Base-by-base conservation (phyloP, 805 yeast species). In the Saturnispora besseyi region DNA sequence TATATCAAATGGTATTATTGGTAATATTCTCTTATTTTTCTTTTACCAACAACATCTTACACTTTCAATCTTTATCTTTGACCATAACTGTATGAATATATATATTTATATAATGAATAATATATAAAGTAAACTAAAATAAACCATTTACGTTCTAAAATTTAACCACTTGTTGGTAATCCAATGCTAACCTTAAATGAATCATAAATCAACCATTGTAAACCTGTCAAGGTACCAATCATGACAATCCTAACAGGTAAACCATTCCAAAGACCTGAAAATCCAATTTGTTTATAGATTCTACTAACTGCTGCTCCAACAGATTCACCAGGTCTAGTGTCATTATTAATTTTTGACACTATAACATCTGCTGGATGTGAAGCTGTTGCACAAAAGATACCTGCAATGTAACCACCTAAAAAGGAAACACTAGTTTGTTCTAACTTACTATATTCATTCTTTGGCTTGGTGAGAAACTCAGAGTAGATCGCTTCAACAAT, bases 281-380 rank as follows among this genome's bases (percentile, higher is more conserved):
- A 91, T 1, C 98, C 98, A 62, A 91, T 90, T 61, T 79, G 76
- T 50, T 71, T 66, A 67, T 90, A 91, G 60, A 91, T 90, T 61
- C 93, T 79, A 53, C 68, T 59, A 40, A 86, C 74, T 10, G 95
- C 93, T 31, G 72, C 70, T 29, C 82, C 81, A 60, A 78, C 74
- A 5, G 84, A 62, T 70, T 89, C 96, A 45, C 74, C 74, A 32
- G 82, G 75, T 63, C 67, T 69, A 60, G 78, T 80, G 59, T 81
- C 89, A 53, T 84, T 76, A 65, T 87, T 90, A 61, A 93, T 80
- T 76, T 89, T 87, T 45, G 96, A 86, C 26, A 91, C 98, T 96
- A 93, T 83, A 32, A 91, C 97, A 68, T 91, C 99, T n/a, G 98
- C 98, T 21, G 99, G 99, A 67, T 93, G 97, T 28, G 97, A 90